Evolutionary conservation across 2,329 filamentous ascomycete species (phyloP), one percentile per base, ranked within the genome.

Genomic region (Thelonectria olida): DNA sequence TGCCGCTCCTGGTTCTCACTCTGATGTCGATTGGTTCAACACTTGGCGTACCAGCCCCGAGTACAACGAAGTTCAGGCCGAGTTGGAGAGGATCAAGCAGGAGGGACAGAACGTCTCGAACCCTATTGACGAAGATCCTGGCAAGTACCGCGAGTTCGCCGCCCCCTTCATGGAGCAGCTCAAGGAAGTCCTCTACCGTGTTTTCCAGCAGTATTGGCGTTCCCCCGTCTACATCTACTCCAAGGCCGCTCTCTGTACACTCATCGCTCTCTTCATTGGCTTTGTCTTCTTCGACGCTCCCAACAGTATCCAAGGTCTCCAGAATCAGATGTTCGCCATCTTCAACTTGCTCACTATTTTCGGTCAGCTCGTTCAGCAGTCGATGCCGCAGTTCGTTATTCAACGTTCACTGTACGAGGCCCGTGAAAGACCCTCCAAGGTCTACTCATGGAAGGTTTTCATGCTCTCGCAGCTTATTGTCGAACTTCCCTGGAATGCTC

Each of bases 121-220:
- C 5, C 41, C 67, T 4, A 64, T 67, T 0, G 72, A 78, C 7
- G 73, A 79, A 7, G 80, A 81, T 44, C 70, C 77, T 12, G 77
- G 75, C 54, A 77, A 76, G 65, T 92, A 89, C 77, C 85, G 87
- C 63, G 92, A 97, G 75, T 97, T 97, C 63, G 93, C 93, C 4
- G 91, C 92, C 5, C 87, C 91, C 0, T 92, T 96, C 73, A 72
- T 67, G 39, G 72, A 81, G 7, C 93, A 97, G 76, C 80, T 95
- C 41, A 80, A 78, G 57, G 84, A 89, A 72, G 91, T 92, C 58
- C 84, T 87, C 17, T 75, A 85, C 66, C 92, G 93, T 71, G 90
- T 96, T 23, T 96, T 96, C 82, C 87, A 94, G 73, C 93, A 97
- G 76, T 96, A 96, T 84, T 97, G 93, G 93, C 91, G 93, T 62